Conservation (phyloP, 305 asterid species). For the Fraxinus sp. region DNA sequence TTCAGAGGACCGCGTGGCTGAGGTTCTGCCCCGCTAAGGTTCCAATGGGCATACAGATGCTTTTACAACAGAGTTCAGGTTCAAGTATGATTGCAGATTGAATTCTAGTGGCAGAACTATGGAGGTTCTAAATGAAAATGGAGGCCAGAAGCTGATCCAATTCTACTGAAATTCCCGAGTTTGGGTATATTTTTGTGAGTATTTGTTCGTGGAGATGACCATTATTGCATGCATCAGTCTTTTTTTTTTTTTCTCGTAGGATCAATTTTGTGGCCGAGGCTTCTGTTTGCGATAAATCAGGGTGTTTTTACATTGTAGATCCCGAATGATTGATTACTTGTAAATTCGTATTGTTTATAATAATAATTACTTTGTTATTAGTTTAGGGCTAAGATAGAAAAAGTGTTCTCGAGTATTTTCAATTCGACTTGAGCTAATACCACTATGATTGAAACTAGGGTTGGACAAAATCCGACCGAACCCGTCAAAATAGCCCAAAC, state of each 20-base stretch:
- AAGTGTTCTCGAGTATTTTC: not conserved
- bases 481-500: too few relatives aligned
- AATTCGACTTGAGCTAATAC: not conserved
- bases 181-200: constrained; percentile 33
- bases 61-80: constrained; percentile 9
- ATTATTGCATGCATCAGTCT: not conserved
- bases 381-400: not conserved
- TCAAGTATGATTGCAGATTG: constrained; percentile 19
- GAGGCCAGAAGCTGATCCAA: constrained; percentile 18
- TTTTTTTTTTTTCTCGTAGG: constrained; percentile 14
- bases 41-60: not conserved
- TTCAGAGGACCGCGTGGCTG: constrained; percentile 72
- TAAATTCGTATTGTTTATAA: constrained; percentile 14
- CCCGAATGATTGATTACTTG: constrained; percentile 22
- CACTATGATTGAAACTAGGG: not conserved
- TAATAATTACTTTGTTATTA: not conserved
- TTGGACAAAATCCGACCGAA: too few relatives aligned
- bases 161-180: constrained; percentile 25
- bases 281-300: constrained; percentile 5
- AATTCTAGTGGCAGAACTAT: constrained; percentile 9
- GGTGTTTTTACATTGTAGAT: not conserved
- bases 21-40: constrained; percentile 49
- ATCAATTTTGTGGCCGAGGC: constrained; percentile 34
- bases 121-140: constrained; percentile 6
- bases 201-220: constrained; percentile 21